Base-by-base conservation (phyloP, 2,329 filamentous ascomycete species). In the Botrytis fabae region DNA sequence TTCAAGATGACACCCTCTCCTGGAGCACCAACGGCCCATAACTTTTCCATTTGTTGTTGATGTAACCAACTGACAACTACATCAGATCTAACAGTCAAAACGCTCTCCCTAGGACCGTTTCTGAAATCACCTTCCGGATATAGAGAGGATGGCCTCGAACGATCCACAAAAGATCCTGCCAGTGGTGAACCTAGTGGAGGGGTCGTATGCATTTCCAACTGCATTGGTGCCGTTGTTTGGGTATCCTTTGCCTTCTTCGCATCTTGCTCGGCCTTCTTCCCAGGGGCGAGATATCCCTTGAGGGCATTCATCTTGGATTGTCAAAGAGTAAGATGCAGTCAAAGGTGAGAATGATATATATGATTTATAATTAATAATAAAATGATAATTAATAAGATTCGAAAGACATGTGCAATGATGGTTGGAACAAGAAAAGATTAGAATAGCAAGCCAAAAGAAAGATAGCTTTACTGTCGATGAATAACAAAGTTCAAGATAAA, bases 41-140 rank as follows among this genome's bases (percentile, higher is more conserved):
- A 79, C 72, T 81, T 83, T 78, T 90, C 87, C 75, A 88, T 83
- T 75, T 91, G 89, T 77, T 89, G 86, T 73, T 89, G 86, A 78
- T 90, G 87, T 3, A 91, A 83, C 85, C 86, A 91, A 76, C 87
- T 89, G 77, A 88, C 88, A 84, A 90, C 88, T 75, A 91, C 86
- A 78, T 91, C 87, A 76, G 83, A 85, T 78, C 88, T 89, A 78
- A 89, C 85, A 74, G 88, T 85, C 65, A 83, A 79, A 65, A 88
- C 80, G 60, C 83, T 84, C 48, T 86, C 84, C 69, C 81, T 80
- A 46, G 81, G 77, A 9, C 77, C 78, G 80, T 85, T 84, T 75
- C 83, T 80, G 66, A 83, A 82, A 74, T 85, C 83, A 59, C 82
- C 81, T 1, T 75, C 73, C 18, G 83, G 83, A 72, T 81, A 84